Evolutionary conservation across 2,329 filamentous ascomycete genomes (phyloP).

Genomic region (Apiospora phragmitis): DNA sequence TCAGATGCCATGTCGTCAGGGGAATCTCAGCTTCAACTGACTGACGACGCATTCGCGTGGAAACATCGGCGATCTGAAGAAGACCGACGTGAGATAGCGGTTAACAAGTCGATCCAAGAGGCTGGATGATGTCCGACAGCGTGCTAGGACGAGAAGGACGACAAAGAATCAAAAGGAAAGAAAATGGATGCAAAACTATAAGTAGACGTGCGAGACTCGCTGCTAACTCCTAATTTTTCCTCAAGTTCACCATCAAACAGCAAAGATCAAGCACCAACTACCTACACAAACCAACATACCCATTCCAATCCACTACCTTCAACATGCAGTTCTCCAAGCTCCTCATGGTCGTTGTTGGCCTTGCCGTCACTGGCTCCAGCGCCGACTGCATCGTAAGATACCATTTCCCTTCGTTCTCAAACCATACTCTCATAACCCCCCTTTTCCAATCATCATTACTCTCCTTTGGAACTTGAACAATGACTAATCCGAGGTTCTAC

Average conservation of each 20-base stretch:
- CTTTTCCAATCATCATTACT: neutral
- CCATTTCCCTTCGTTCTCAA: neutral
- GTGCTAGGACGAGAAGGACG: neutral
- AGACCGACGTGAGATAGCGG: neutral
- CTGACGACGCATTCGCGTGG: neutral
- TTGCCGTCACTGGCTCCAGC: neutral
- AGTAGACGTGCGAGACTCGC: neutral
- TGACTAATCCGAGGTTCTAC: neutral
- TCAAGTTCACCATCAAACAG: neutral
- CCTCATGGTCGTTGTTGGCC: neutral
- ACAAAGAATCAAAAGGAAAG: neutral
- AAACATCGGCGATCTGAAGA: neutral
- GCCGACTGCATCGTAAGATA: neutral
- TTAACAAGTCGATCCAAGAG: neutral
- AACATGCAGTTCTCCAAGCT: neutral
- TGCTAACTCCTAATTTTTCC: neutral
- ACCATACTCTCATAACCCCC: neutral
- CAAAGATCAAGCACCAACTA: neutral
- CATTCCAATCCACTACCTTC: neutral
- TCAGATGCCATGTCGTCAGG: neutral
- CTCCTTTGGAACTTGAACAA: too few relatives aligned
- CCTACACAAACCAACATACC: neutral
- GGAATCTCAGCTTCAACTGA: neutral
- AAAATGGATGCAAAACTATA: neutral
- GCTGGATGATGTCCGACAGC: neutral